Evolutionary conservation across 2,329 filamentous ascomycete species (phyloP), one percentile per base, ranked within the genome.

Genomic region (Colletotrichum sp.): DNA sequence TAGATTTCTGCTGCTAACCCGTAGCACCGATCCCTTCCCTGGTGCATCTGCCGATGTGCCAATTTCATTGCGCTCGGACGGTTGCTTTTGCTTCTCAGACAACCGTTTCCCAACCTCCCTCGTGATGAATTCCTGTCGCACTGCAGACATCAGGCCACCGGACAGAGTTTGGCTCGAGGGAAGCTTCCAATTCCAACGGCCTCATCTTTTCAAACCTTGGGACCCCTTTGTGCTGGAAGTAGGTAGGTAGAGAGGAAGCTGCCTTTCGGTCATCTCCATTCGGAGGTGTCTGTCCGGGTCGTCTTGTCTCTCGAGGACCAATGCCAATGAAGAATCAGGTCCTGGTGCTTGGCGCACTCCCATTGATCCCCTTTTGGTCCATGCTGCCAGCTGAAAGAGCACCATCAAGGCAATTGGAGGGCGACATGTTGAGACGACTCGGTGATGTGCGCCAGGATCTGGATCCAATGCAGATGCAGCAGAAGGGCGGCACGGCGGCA

Each of bases 361-460:
- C 60, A 64, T 6, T 39, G 32, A 64, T 64, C 30, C 32, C 19
- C 25, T 64, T 64, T 6, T n/a, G 60, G 30, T 16, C 15, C 19
- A 27, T 64, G 30, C 32, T 19, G 30, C 60, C 60, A 64, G n/a
- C 60, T 64, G 32, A 39, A 22, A 34, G n/a, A 63, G 27, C 60
- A 63, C 27, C 60, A 36, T 8, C 60, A 36, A 59, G 27, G 22
- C 22, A 25, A 59, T 71, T 57, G 30, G 44, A 16, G 15, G 22
- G 22, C 16, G 30, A 25, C 30, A 22, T 55, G 39, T 67, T 67
- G 55, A 55, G 39, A 59, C 55, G 30, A 63, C 30, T 39, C 25
- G 63, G 52, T 72, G 68, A 74, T 74, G 60, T 68, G 72, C 63
- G 69, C 72, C 69, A 72, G 72, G 72, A 68, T 75, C 25, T 64